A percentile compares a stretch with the other conserved stretches of the same genome.
Conservation (phyloP, 2,329 filamentous ascomycete genomes). For the Paecilomyces sp. region DNA sequence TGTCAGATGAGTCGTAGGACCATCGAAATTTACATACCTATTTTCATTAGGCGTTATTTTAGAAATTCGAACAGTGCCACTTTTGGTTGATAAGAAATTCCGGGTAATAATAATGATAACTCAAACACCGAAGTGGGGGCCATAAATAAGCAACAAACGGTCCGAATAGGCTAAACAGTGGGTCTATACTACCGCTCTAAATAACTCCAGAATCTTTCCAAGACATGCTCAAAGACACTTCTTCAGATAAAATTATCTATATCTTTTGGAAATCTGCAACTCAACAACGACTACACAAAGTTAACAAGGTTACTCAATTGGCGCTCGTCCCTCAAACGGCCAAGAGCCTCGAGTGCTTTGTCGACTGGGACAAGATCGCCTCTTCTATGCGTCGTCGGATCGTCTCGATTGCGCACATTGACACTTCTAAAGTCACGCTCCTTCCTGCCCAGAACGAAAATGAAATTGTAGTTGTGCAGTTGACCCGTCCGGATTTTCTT, state of each 20-base stretch:
- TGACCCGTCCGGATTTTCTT: too few relatives aligned
- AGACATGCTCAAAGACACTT: not conserved
- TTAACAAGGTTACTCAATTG: not conserved
- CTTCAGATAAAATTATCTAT: not conserved
- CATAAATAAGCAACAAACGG: not conserved
- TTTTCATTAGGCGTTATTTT: too few relatives aligned
- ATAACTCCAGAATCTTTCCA: not conserved
- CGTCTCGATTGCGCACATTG: too few relatives aligned
- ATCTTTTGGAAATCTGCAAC: too few relatives aligned
- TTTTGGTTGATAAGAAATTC: not conserved
- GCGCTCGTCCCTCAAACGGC: not conserved
- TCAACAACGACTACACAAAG: not conserved
- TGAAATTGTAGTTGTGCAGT: too few relatives aligned
- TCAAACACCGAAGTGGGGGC: not conserved
- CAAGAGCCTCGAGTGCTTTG: not conserved
- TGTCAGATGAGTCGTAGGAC: not conserved
- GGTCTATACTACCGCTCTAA: not conserved
- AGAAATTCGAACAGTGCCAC: too few relatives aligned
- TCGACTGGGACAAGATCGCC: too few relatives aligned
- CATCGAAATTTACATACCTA: too few relatives aligned
- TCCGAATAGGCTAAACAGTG: not conserved
- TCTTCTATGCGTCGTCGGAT: too few relatives aligned
- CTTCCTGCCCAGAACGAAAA: too few relatives aligned
- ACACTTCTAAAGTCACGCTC: too few relatives aligned
- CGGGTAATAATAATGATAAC: not conserved